Evolutionary conservation across 2,329 filamentous ascomycete genomes (phyloP), one percentile per base, ranked within the genome.

Genomic region (Fonsecaea multimorphosa): DNA sequence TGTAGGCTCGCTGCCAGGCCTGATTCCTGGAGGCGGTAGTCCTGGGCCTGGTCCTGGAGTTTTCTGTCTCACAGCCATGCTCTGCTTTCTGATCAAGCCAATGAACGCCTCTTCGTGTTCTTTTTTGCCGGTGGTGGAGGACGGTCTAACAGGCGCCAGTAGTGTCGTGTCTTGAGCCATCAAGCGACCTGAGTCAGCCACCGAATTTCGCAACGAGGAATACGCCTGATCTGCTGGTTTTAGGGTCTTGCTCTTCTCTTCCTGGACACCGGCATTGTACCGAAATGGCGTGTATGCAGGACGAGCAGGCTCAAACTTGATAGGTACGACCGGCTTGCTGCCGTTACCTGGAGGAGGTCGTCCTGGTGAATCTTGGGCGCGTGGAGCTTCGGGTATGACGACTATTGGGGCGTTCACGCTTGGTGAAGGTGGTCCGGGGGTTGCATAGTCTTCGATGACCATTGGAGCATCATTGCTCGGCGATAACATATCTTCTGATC

Each of bases 211-310:
- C 63, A 83, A 70, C 32, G 78, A 80, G 24, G 80, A 81, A 67
- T 83, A 83, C 9, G 79, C 80, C 71, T 82, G 75, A 64, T 81
- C 80, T 27, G 79, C 79, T 3, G 80, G 80, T 19, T 77, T 76
- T 46, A 76, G 75, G 38, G 78, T 73, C 46, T 80, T 77, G 1
- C 78, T 77, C 14, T 63, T 63, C 58, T 75, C 78, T 58, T 77
- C 76, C 70, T 80, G 78, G 31, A 77, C 77, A 2, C 76, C 79
- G 68, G 81, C 78, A 1, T 73, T 76, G 60, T 82, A 82, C 34
- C 78, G 76, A 58, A 82, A 82, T 7, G 80, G 80, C 2, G 77
- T 81, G 68, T 83, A 83, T 22, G 78, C 78, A n/a, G 73, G 73
- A 36, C 72, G 58, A 12, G 79, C 75, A 63, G 80, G 78, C 40